Percentiles rank a stretch among this genome's conserved stretches.
These are phyloP conservation scores for Porphyrellus sp. DNA, from an alignment of 1,284 basidiomycete species.

Conservation along the genomic window DNA sequence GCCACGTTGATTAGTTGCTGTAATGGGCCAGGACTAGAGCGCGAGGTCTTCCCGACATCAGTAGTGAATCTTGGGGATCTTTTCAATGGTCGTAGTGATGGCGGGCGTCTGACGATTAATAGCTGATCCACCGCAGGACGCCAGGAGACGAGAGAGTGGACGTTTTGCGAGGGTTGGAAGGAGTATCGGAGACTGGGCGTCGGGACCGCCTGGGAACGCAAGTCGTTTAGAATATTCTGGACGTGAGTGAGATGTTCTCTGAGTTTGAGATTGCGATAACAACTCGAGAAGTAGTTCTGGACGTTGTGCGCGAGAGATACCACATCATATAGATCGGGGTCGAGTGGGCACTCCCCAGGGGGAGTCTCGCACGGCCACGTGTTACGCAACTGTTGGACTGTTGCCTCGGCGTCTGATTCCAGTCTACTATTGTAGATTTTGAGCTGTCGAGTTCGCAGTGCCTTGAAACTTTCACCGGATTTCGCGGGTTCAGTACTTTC, in stretches of 20 bases:
- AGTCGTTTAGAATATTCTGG: neutral
- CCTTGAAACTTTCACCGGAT: conserved; percentile 1
- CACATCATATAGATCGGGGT: conserved; percentile 8
- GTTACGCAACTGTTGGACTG: neutral
- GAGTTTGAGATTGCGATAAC: neutral
- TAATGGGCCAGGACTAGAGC: neutral
- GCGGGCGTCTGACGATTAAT: conserved; percentile 6
- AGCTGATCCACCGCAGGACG: conserved; percentile 4
- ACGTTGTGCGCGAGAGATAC: neutral
- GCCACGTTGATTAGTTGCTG: conserved; percentile 9
- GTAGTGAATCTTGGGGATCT: neutral
- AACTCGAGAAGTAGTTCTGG: neutral
- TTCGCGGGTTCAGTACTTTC: conserved; percentile 8
- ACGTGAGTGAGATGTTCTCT: neutral
- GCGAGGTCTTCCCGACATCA: neutral
- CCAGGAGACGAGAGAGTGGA: neutral
- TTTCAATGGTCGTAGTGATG: neutral
- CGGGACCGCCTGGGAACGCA: neutral
- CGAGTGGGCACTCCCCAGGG: conserved; percentile 3
- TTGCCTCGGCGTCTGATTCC: conserved; percentile 3
- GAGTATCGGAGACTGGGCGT: conserved; percentile 4
- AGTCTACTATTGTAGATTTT: conserved; percentile 10
- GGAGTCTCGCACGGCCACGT: conserved; percentile 22
- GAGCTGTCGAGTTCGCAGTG: conserved; percentile 8
- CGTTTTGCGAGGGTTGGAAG: conserved; percentile 10